Evolutionary conservation across 441 rosid genomes (phyloP).

Genomic region (Iberis amara): DNA sequence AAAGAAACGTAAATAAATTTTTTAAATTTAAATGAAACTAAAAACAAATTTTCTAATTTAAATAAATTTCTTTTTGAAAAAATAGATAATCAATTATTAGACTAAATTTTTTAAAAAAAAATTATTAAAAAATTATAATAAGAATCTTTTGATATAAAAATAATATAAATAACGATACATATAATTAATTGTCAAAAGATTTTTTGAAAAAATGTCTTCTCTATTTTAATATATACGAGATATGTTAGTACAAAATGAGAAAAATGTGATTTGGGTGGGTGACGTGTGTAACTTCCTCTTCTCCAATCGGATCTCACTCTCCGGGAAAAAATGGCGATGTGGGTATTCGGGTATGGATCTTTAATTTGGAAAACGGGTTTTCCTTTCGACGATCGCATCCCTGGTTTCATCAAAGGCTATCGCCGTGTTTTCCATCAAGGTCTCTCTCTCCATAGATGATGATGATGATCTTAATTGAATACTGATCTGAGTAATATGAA

Average conservation of each 20-base stretch:
- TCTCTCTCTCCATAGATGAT: conserved; percentile 14
- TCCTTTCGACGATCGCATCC: conserved; percentile 56
- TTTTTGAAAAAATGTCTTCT: too few species aligned
- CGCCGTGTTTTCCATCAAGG: conserved; percentile 90
- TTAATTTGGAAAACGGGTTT: conserved; percentile 83
- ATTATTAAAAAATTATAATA: too few species aligned
- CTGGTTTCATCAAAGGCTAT: conserved; percentile 76
- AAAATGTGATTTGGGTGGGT: conserved; percentile 2
- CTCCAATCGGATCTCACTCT: conserved; percentile 19
- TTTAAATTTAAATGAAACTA: too few species aligned
- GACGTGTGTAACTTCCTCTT: conserved; percentile 17
- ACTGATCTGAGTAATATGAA: background rate
- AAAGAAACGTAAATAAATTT: too few species aligned
- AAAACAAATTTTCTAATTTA: too few species aligned
- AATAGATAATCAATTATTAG: too few species aligned
- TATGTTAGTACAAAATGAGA: background rate
- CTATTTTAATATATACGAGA: too few species aligned
- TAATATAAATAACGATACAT: too few species aligned
- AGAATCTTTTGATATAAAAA: too few species aligned
- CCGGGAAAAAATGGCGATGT: conserved; percentile 55
- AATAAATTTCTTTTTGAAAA: too few species aligned
- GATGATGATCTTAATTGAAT: background rate
- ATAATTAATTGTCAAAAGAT: too few species aligned
- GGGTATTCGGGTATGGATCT: conserved; percentile 89
- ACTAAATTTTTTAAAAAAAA: too few species aligned